Evolutionary conservation across 306 rosid species (phyloP), one percentile per base, ranked within the genome.

Genomic region (Quercus alba): DNA sequence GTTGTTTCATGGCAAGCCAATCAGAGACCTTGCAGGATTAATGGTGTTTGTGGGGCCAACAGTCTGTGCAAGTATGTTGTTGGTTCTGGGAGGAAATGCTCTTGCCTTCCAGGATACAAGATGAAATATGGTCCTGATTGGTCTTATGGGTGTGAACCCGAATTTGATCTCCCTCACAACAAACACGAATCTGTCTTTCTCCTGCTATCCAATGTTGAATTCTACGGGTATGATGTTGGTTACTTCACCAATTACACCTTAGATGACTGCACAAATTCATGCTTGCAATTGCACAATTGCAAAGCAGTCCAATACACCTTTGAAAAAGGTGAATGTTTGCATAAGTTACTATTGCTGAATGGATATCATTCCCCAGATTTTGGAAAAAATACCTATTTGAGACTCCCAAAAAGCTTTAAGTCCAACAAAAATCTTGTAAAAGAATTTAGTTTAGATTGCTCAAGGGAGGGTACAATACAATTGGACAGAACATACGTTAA

Each of bases 101-200:
- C 41, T 35, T 35, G 41, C 41, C 41, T 35, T 35, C 41, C 41
- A 35, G 9, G 41, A 6, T 35, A 6, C 41, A 6, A 35, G 41
- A 35, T 35, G 9, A 35, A 35, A 35, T 72, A 77, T n/a, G n/a
- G 15, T 1, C 10, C 17, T 0, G 85, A 83, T 44, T 89, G 89
- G 90, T 61, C 85, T 7, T 56, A 44, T 33, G 93, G 93, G 3
- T 89, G 93, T 56, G 79, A 77, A 63, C 86, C 86, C 0, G 51
- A 67, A 49, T 89, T 87, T 77, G 9, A 71, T 19, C 67, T 31
- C 11, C 25, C 85, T 35, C 2, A 6, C 81, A 66, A 68, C 38
- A n/a, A 8, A 30, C 70, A 31, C 2, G 76, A 72, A 20, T 84
- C 75, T 9, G 57, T 56, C 13, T 90, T 85, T 76, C 10, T 83